Evolutionary conservation across 768 basidiomycete species (phyloP), one percentile per base, ranked within the genome.

Genomic region (Chalciporus chontae): DNA sequence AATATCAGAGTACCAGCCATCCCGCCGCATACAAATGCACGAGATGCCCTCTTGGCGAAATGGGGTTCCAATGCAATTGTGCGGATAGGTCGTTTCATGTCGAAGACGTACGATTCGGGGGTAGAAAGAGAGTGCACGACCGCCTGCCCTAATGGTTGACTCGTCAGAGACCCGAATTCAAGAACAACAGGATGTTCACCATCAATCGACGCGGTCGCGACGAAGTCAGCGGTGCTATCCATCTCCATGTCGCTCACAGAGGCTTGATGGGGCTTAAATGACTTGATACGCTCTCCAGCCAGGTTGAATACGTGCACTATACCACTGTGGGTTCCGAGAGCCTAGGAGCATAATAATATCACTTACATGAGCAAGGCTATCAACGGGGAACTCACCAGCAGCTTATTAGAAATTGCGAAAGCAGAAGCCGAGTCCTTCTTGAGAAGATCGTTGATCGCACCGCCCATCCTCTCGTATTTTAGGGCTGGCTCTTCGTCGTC

Each of bases 171-270:
- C 87, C 67, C 0, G 87, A 86, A 57, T 83, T 44, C 89, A 24
- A 37, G 6, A 17, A 31, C 1, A 29, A 27, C 2, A 31, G 36
- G 9, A 10, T 27, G 38, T 80, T 70, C 66, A 91, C 95, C 95
- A 69, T 99, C 95, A 54, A 95, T 83, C 4, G 92, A 93, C 0
- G 94, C 88, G 7, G 92, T 94, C 2, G 86, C 93, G 7, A 98
- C 80, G 60, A 93, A 97, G 50, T 96, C 93, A 27, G 81, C 85
- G 0, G 87, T 88, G 47, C 76, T 72, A 64, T 97, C 94, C 61
- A 98, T 77, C 43, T 78, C 80, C 32, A 98, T 84, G 63, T 93
- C 93, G 50, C 83, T 80, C 48, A 98, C 76, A 10, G 90, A 90
- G 0, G 94, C 94, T 29, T 82, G 73, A 62, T 99, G 96, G 2